Conservation (phyloP, 495 filamentous ascomycete species). For the Neurospora cerealis region DNA sequence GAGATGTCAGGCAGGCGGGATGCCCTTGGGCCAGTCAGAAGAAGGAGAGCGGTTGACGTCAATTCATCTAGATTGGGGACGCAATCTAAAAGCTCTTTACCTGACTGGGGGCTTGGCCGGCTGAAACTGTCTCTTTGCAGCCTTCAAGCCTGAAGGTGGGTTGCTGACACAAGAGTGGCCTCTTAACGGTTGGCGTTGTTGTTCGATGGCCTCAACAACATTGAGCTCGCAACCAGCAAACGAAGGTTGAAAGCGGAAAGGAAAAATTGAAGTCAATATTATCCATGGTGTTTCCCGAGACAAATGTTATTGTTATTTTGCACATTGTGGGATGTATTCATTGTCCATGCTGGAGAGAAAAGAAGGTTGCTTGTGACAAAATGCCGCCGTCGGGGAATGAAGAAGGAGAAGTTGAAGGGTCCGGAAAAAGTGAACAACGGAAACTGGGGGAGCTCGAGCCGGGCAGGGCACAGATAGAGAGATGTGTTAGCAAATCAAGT, state of each 20-base stretch:
- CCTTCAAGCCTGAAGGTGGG: slow-evolving; percentile 2
- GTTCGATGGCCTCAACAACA: slow-evolving; percentile 43
- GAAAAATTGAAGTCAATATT: slow-evolving; percentile 1
- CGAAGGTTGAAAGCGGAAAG: slow-evolving; percentile 4
- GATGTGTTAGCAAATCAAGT: too few species aligned
- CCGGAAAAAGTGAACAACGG: not conserved
- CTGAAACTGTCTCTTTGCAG: slow-evolving; percentile 1
- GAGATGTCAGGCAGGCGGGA: slow-evolving; percentile 4
- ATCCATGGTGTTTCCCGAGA: slow-evolving; percentile 35
- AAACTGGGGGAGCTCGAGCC: not conserved
- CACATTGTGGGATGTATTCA: too few species aligned
- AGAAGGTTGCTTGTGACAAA: not conserved
- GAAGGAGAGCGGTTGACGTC: slow-evolving; percentile 21
- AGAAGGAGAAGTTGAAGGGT: not conserved
- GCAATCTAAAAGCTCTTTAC: slow-evolving; percentile 20
- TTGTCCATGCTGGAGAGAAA: too few species aligned
- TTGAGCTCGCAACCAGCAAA: slow-evolving; percentile 34
- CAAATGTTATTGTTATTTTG: too few species aligned
- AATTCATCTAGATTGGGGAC: slow-evolving; percentile 27
- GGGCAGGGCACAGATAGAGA: not conserved
- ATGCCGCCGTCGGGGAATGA: not conserved
- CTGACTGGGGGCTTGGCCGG: slow-evolving; percentile 20
- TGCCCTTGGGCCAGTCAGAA: slow-evolving; percentile 11
- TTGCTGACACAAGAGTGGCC: slow-evolving; percentile 10
- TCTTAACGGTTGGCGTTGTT: slow-evolving; percentile 45